Evolutionary conservation across 768 basidiomycete genomes (phyloP).

Genomic region (Leccinum subtestaceum): DNA sequence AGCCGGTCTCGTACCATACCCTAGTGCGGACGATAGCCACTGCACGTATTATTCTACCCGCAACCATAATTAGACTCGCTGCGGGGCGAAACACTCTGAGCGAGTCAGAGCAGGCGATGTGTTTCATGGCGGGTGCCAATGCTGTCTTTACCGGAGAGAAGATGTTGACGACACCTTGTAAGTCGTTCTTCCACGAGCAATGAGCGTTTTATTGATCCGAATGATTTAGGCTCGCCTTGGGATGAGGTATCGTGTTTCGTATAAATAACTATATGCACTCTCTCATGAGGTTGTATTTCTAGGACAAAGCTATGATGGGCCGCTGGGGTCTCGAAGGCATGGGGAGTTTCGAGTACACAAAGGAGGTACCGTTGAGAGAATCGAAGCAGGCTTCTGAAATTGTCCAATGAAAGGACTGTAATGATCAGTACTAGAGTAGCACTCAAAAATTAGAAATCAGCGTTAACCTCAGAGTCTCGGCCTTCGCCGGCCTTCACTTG

Average conservation of each 20-base stretch:
- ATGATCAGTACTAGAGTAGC: background rate
- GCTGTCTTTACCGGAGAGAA: slow-evolving; percentile 98
- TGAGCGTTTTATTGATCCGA: slow-evolving; percentile 5
- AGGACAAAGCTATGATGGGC: slow-evolving; percentile 92
- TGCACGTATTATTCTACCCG: slow-evolving; percentile 86
- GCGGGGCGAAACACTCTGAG: slow-evolving; percentile 87
- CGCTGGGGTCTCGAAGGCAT: slow-evolving; percentile 93
- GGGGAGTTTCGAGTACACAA: slow-evolving; percentile 79
- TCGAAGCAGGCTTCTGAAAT: background rate
- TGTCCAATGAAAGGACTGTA: background rate
- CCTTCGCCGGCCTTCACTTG: slow-evolving; percentile 18
- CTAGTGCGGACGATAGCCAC: slow-evolving; percentile 94
- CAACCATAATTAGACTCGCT: slow-evolving; percentile 91
- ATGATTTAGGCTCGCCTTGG: slow-evolving; percentile 77
- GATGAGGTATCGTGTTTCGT: slow-evolving; percentile 59
- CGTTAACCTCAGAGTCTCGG: slow-evolving; percentile 10
- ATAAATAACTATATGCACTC: background rate
- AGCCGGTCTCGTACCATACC: slow-evolving; percentile 81
- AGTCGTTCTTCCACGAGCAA: slow-evolving; percentile 31
- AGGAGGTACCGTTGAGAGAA: slow-evolving; percentile 35
- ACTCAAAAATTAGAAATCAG: background rate
- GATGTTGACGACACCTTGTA: slow-evolving; percentile 96
- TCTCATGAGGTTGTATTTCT: slow-evolving; percentile 7
- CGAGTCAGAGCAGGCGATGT: slow-evolving; percentile 95
- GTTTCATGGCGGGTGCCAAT: slow-evolving; percentile 98